Evolutionary conservation across 306 rosid species (phyloP).

Genomic region (Medicago lupulina): DNA sequence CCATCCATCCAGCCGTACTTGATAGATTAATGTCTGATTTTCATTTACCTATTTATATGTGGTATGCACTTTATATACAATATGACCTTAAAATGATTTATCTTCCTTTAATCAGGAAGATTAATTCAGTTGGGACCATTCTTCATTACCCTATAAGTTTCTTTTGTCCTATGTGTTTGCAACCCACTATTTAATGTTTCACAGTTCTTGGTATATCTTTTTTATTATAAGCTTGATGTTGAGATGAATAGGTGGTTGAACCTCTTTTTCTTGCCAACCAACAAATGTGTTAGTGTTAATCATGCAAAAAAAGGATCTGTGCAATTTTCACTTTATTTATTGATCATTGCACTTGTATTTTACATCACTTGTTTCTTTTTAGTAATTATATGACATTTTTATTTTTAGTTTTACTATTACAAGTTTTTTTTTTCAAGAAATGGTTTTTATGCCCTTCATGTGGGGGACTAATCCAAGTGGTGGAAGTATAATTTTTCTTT

Average conservation of each 20-base stretch:
- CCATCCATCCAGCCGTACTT: conserved; percentile 37
- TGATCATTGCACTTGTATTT: conserved; percentile 17
- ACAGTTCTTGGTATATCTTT: conserved; percentile 24
- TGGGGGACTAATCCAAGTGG: conserved; percentile 6
- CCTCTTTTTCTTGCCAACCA: conserved; percentile 41
- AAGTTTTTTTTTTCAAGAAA: not conserved
- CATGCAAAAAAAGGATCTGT: conserved; percentile 7
- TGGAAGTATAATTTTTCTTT: conserved; percentile 15
- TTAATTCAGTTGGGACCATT: conserved; percentile 45
- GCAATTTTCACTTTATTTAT: conserved; percentile 23
- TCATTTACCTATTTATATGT: conserved; percentile 29
- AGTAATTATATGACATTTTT: conserved; percentile 17
- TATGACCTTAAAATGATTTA: conserved; percentile 36
- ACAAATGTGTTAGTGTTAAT: conserved; percentile 38
- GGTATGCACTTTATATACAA: conserved; percentile 36
- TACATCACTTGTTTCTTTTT: not conserved
- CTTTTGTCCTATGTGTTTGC: conserved; percentile 37
- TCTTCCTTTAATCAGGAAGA: conserved; percentile 31
- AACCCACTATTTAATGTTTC: conserved; percentile 45
- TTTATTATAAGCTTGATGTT: conserved; percentile 36
- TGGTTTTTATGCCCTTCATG: not conserved
- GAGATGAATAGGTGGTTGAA: conserved; percentile 38
- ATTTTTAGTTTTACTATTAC: not conserved
- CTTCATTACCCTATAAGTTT: conserved; percentile 33
- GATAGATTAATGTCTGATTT: conserved; percentile 23